phyloP scores from a whole-genome alignment of 169 alveolate species.

The Cardiosporidium cionae region DNA sequence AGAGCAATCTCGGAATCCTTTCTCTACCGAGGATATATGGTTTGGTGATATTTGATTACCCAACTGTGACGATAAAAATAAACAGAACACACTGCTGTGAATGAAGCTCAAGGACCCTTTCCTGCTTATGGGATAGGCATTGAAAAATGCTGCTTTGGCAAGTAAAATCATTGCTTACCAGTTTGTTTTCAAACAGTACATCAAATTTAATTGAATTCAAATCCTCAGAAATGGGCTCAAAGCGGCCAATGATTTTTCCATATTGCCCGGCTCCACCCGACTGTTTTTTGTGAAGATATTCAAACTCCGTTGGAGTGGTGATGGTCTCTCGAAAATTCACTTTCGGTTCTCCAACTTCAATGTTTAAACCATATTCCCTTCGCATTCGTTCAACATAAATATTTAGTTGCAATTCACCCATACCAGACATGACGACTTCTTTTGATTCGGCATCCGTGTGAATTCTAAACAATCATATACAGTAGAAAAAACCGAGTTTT shows the following conservation, averaged over 20 bases:
- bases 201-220: too few species aligned
- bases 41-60: conserved; percentile 87
- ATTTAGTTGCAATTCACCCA: conserved; percentile 90
- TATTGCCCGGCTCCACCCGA: conserved; percentile 97
- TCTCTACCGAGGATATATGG: conserved; percentile 85
- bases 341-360: conserved; percentile 78
- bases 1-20: conserved; percentile 82
- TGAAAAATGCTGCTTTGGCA: too few species aligned
- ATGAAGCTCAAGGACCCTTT: too few species aligned
- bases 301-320: conserved; percentile 52
- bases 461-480: too few species aligned
- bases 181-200: too few species aligned
- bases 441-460: conserved; percentile 77
- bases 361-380: conserved; percentile 78
- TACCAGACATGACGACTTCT: conserved; percentile 83
- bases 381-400: conserved; percentile 87
- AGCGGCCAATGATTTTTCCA: conserved; percentile 82
- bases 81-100: too few species aligned
- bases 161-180: too few species aligned
- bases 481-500: too few species aligned
- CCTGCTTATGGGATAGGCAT: too few species aligned
- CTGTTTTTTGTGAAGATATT: conserved; percentile 87
- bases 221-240: conserved; percentile 75
- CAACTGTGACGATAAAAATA: conserved; percentile 1
- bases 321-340: conserved; percentile 69